These are phyloP conservation scores for Aspergillus fumigatiaffinis DNA, from an alignment of 2,329 filamentous ascomycete genomes.

Conservation along the genomic window DNA sequence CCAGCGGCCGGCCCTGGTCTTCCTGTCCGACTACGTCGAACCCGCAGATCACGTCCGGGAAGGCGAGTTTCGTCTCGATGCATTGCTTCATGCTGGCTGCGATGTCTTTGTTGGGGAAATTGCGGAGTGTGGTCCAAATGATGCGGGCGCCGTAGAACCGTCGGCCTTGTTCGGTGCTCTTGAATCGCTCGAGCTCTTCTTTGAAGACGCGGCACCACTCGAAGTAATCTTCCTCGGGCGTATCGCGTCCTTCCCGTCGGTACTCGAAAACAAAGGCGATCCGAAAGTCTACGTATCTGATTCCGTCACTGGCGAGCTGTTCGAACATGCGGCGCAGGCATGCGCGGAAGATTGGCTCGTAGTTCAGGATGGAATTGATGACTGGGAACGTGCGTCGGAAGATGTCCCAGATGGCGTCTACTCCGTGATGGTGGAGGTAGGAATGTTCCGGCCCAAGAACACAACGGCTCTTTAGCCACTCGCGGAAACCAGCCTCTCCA, in stretches of 20 bases:
- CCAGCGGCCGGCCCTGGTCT: conserved; percentile 70
- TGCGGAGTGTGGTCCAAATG: conserved; percentile 77
- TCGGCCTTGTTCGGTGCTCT: conserved; percentile 64
- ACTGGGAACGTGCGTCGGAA: conserved; percentile 73
- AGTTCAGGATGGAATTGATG: conserved; percentile 71
- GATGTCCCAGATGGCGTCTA: conserved; percentile 80
- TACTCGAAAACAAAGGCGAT: conserved; percentile 71
- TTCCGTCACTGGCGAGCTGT: conserved; percentile 72
- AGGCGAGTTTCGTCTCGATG: conserved; percentile 73
- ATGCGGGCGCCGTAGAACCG: conserved; percentile 79
- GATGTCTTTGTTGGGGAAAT: conserved; percentile 60
- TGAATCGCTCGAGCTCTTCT: conserved; percentile 76
- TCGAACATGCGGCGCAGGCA: conserved; percentile 70
- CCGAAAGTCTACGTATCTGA: conserved; percentile 79
- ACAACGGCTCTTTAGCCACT: conserved; percentile 71
- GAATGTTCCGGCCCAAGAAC: conserved; percentile 70
- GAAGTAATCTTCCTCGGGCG: conserved; percentile 62
- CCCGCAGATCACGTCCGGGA: conserved; percentile 75
- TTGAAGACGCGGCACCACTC: conserved; percentile 69
- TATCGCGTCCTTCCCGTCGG: conserved; percentile 60
- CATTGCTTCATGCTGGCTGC: conserved; percentile 83
- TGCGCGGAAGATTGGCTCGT: conserved; percentile 81
- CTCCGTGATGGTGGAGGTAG: conserved; percentile 74
- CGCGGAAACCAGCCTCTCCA: conserved; percentile 66
- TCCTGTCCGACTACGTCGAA: conserved; percentile 91